Percentiles rank a stretch among this genome's conserved stretches.
phyloP scores from a whole-genome alignment of 257 asterid genomes.

The Solanum peruvianum region DNA sequence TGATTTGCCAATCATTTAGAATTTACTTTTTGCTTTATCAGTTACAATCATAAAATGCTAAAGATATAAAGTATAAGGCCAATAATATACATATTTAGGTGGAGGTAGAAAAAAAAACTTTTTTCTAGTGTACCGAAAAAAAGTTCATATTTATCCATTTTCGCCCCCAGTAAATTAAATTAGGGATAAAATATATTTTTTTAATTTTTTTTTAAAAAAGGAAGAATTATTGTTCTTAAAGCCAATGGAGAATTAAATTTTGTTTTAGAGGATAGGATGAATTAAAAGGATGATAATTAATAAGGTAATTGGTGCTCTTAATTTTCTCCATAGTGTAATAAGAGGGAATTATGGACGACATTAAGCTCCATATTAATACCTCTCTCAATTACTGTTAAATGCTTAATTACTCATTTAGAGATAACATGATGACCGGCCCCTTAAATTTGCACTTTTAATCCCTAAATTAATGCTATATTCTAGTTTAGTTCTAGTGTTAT shows the following conservation, averaged over 20 bases:
- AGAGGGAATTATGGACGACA: slow-evolving; percentile 12
- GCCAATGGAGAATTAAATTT: not conserved
- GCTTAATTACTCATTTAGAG: not conserved
- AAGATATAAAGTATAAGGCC: not conserved
- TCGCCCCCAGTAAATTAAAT: not conserved
- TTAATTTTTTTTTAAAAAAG: not conserved
- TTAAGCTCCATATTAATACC: slow-evolving; percentile 1
- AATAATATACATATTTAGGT: not conserved
- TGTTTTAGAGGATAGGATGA: not conserved
- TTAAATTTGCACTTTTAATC: not conserved
- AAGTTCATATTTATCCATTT: not conserved
- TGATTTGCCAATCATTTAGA: not conserved
- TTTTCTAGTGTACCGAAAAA: not conserved
- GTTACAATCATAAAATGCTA: not conserved
- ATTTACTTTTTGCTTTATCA: not conserved
- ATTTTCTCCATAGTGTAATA: not conserved
- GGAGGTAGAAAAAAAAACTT: not conserved
- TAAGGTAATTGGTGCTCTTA: not conserved
- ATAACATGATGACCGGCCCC: not conserved
- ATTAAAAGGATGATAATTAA: not conserved
- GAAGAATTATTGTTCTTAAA: not conserved
- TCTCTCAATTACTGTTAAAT: not conserved
- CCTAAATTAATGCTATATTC: not conserved
- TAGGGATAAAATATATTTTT: not conserved
- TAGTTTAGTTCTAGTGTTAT: not conserved